Percentiles rank a stretch among this genome's conserved stretches.
Evolutionary conservation across 495 filamentous ascomycete genomes (phyloP).

Genomic region (Stereocaulon alpinum): DNA sequence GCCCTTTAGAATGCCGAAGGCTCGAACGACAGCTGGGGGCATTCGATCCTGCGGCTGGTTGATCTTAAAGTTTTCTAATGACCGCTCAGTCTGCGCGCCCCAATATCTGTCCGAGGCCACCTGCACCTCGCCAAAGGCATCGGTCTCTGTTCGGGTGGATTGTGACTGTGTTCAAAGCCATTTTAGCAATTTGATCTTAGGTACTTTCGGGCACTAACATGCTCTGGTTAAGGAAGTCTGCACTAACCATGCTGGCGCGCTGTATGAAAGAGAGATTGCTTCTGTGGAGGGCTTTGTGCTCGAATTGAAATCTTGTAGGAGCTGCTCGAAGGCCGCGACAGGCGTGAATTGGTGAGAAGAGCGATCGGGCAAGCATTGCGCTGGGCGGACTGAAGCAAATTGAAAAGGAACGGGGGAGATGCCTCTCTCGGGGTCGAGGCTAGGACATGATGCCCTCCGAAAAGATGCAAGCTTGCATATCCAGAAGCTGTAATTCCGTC

Average conservation of each 20-base stretch:
- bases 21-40: conserved; percentile 82
- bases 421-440: background rate
- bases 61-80: conserved; percentile 94
- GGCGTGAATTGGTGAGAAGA: background rate
- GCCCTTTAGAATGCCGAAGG: conserved; percentile 96
- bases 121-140: conserved; percentile 95
- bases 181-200: background rate
- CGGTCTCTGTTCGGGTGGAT: conserved; percentile 63
- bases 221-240: background rate
- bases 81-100: conserved; percentile 97
- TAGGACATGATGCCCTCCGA: background rate
- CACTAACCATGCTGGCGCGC: conserved; percentile 9
- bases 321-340: background rate
- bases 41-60: conserved; percentile 98
- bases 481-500: background rate
- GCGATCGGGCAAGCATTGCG: background rate
- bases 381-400: background rate
- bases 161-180: background rate
- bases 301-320: background rate
- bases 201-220: too few species aligned
- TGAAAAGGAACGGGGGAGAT: background rate
- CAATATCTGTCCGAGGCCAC: conserved; percentile 94
- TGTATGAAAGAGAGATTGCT: conserved; percentile 1
- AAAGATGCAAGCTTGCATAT: background rate
- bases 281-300: background rate